phyloP scores from a whole-genome alignment of 306 rosid species.

The Medicago ruthenica region DNA sequence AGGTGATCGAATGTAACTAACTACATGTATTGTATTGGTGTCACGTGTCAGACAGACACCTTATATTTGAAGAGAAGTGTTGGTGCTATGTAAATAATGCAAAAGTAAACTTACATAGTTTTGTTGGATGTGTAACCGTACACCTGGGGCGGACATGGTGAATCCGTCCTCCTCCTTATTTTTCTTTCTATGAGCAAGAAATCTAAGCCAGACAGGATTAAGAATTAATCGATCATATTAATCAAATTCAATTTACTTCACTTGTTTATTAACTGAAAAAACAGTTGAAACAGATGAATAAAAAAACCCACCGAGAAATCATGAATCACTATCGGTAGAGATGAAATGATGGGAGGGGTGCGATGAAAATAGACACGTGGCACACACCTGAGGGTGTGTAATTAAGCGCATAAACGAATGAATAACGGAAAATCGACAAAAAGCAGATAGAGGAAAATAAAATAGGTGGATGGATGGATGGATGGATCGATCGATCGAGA shows the following conservation, averaged over 20 bases:
- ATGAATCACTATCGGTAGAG: slow-evolving; percentile 4
- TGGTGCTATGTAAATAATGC: neutral
- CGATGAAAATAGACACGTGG: slow-evolving; percentile 8
- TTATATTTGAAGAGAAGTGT: neutral
- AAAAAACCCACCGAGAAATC: slow-evolving; percentile 30
- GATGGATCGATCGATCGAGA: too few species aligned
- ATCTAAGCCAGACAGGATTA: slow-evolving; percentile 29
- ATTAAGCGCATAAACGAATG: too few species aligned
- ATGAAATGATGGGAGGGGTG: slow-evolving; percentile 11
- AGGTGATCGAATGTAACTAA: neutral
- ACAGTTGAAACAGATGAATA: neutral
- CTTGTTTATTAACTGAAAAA: slow-evolving; percentile 1
- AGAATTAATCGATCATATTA: slow-evolving; percentile 12
- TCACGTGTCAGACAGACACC: too few species aligned
- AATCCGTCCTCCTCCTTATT: slow-evolving; percentile 44
- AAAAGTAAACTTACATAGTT: slow-evolving; percentile 60
- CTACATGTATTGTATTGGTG: neutral
- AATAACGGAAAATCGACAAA: too few species aligned
- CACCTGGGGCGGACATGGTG: slow-evolving; percentile 63
- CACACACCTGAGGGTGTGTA: neutral
- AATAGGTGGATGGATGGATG: too few species aligned
- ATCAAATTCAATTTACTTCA: slow-evolving; percentile 8
- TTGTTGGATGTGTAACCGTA: slow-evolving; percentile 64
- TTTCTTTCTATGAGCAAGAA: slow-evolving; percentile 23
- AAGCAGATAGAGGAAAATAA: too few species aligned